Base-by-base conservation (phyloP, 106 monocot genomes). In the Dactylorhiza incarnata region DNA sequence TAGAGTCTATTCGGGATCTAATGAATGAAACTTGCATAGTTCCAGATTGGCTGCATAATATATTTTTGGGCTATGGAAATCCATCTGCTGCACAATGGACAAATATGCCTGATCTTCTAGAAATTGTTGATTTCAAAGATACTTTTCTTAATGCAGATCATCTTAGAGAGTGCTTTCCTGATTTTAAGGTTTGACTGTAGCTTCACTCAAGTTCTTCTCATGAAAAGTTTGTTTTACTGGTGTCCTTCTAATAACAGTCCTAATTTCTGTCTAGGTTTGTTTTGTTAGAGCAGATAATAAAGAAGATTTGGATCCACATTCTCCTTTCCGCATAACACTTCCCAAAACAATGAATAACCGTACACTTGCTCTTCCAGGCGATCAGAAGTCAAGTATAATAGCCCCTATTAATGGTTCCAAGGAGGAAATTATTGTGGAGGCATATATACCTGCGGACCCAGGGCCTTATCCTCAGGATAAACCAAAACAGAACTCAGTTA, bases 61-160 rank as follows among this genome's bases (percentile, higher is more conserved):
- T 94, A 74, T 99, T 99, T 81, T 81, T 99, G 87, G 99, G 99
- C 73, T 99, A 99, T 84, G 99, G 99, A 75, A 90, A 91, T 81
- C 99, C 99, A 69, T 99, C 99, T 84, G 94, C 99, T 82, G 99
- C 99, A 68, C 91, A 91, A 26, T 99, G 99, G 99, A 88, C 78
- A 82, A 99, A 99, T 77, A 99, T 99, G 99, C 94, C 99, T 68
- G 91, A 94, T 86, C 86, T 94, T 83, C 85, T 99, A 49, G 91
- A 92, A 81, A 79, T 79, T 48, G 89, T 99, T 51, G 99, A 99
- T 80, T 94, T 94, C 69, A 99, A 99, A 76, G 99, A 99, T 73
- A 94, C 99, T 77, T 99, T 99, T 88, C 81, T 99, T 79, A 89
- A 94, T 92, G 87, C 88, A 9, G 46, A 85, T 45, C 99, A 99